Percentiles rank a stretch among this genome's conserved stretches.
Conservation (phyloP, 129 eudicot genomes). For the Flaveria bidentis region DNA sequence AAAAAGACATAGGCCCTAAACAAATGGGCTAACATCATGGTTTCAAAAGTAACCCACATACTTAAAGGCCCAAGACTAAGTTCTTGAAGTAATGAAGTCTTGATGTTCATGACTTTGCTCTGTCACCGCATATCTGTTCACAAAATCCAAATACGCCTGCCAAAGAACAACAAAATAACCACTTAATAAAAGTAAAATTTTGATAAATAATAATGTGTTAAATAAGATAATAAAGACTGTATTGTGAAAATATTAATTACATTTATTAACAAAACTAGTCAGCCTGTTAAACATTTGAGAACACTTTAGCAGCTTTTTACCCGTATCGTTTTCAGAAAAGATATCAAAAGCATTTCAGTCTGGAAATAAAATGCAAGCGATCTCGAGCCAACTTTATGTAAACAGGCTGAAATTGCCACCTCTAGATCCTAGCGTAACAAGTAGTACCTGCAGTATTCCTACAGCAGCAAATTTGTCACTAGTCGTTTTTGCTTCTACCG, state of each 20-base stretch:
- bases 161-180: slow-evolving; percentile 11
- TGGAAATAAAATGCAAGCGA: too few species aligned
- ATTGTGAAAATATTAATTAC: too few species aligned
- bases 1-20: neutral
- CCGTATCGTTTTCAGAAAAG: too few species aligned
- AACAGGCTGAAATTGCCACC: neutral
- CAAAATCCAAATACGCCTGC: slow-evolving; percentile 83
- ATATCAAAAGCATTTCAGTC: too few species aligned
- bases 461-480: slow-evolving; percentile 98
- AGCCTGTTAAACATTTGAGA: too few species aligned
- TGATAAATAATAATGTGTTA: neutral
- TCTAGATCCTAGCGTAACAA: neutral
- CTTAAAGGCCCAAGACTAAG: neutral
- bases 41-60: neutral
- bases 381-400: too few species aligned
- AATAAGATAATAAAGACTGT: neutral
- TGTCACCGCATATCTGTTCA: slow-evolving; percentile 36
- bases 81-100: neutral
- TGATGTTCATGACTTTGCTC: slow-evolving; percentile 25
- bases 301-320: too few species aligned
- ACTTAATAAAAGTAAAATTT: neutral
- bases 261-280: too few species aligned
- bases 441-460: slow-evolving; percentile 82
- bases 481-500: slow-evolving; percentile 56
- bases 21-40: slow-evolving; percentile 6